Evolutionary conservation across 225 moss, liverwort and hornwort genomes (phyloP), one percentile per base, ranked within the genome.

Genomic region (Physcomitrium patens): DNA sequence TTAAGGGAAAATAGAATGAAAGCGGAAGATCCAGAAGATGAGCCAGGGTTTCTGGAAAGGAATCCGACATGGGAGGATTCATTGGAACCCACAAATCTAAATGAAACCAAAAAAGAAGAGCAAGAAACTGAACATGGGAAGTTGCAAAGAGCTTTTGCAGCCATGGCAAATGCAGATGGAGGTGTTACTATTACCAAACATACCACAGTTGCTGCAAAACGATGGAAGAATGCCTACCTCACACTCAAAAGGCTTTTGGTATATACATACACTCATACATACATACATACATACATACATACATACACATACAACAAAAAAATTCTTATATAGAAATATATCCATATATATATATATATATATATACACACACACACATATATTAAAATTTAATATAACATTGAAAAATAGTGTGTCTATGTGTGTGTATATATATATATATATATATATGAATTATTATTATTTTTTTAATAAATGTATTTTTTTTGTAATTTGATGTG

Each of bases 1-100:
- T 48, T 2, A 37, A 37, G 0, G 15, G 1, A 49, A 68, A 51
- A 11, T 3, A 83, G 83, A 23, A 12, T 10, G 7, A 87, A 79
- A 9, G 23, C 0, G 15, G 19, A 72, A 69, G 87, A 87, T 0
- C 81, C 67, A 3, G 87, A 87, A 70, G 87, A 87, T 60, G 87
- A 84, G 31, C 81, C 71, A 16, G 79, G 54, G 10, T 87, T 87
- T 44, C 26, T 84, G 10, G 87, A 87, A 48, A 78, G 87, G 9
- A 87, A 87, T 71, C 87, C 87, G 24, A 81, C 87, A 24, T 84
- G 84, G 87, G 87, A 87, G 62, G 87, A 87, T 70, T 67, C 87
- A 16, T 74, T 87, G 22, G 87, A 84, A 49, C 76, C 76, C 10
- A 49, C 37, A 1, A 73, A 45, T 41, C 71, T 84, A 6, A 15